These are phyloP conservation scores for Metarhizium anisopliae DNA, from an alignment of 2,329 filamentous ascomycete genomes.

Conservation along the genomic window DNA sequence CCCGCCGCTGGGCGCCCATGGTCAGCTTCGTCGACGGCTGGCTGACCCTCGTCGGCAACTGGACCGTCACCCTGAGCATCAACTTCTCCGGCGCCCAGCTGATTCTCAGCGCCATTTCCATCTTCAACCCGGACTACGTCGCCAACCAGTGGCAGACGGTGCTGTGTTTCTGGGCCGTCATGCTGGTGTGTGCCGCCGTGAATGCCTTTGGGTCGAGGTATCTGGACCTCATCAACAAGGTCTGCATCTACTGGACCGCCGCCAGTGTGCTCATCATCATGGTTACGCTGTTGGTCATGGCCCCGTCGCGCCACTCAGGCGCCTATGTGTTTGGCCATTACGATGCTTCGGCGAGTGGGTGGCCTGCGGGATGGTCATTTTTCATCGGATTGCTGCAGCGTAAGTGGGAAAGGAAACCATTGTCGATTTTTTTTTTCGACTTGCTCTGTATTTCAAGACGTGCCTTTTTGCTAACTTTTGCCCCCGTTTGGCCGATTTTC, in stretches of 20 bases:
- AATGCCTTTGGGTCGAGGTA: slow-evolving; percentile 54
- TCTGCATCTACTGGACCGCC: slow-evolving; percentile 66
- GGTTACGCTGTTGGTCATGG: slow-evolving; percentile 58
- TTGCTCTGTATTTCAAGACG: too few species aligned
- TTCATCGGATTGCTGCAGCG: slow-evolving; percentile 44
- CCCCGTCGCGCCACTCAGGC: slow-evolving; percentile 53
- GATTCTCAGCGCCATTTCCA: slow-evolving; percentile 57
- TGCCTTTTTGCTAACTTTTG: too few species aligned
- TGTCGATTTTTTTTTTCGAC: too few species aligned
- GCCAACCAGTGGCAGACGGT: slow-evolving; percentile 63
- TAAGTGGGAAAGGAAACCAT: slow-evolving; percentile 10
- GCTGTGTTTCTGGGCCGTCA: slow-evolving; percentile 62
- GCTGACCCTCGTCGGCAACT: slow-evolving; percentile 66
- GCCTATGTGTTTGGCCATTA: slow-evolving; percentile 61
- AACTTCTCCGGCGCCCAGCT: slow-evolving; percentile 64
- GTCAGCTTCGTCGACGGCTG: slow-evolving; percentile 67
- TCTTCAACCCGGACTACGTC: slow-evolving; percentile 53
- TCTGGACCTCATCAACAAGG: slow-evolving; percentile 59
- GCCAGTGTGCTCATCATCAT: slow-evolving; percentile 60
- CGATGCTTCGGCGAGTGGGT: slow-evolving; percentile 58
- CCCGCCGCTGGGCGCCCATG: slow-evolving; percentile 49
- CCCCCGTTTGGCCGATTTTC: background rate
- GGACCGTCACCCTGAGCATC: slow-evolving; percentile 59
- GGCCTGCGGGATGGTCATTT: slow-evolving; percentile 57
- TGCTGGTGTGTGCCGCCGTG: slow-evolving; percentile 52